Evolutionary conservation across 1,139 yeast genomes (phyloP), one percentile per base, ranked within the genome.

Genomic region (Yamadazyma pseudoaaseri): DNA sequence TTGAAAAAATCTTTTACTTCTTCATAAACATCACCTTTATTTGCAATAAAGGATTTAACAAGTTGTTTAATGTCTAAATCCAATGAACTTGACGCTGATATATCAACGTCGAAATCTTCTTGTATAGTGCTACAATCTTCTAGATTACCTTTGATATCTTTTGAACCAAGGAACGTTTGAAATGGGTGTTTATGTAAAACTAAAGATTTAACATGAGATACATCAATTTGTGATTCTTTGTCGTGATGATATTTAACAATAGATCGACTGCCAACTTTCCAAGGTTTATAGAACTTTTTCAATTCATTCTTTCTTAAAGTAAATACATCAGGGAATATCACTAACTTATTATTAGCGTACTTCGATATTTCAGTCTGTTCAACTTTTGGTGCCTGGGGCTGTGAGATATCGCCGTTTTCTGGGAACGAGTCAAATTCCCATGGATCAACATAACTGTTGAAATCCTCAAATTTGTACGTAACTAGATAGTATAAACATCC

Each of bases 1-100:
- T 40, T 34, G 36, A 56, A 54, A 31, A 45, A 52, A 1, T 43
- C 43, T 20, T 35, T 27, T 5, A 54, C 34, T 33, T 57, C 62
- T 28, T 42, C 29, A 33, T 37, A 47, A 34, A 49, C 42, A 8
- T 27, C 21, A n/a, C 39, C 29, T 2, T 37, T 25, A 2, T 29
- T 35, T 26, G 36, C 37, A 8, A 30, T 26, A 18, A 54, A 45
- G 9, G 26, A 27, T 13, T 33, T 22, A 5, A 49, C 27, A 11
- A 51, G 37, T 8, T 33, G 26, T 13, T 39, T 42, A n/a, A 51
- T 27, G 26, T 47, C 44, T 13, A 32, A 34, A 30, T 41, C 44
- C 37, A 42, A 24, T 9, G 41, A 35, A 8, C 17, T 27, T 27
- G 24, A 36, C 18, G 30, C 26, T 8, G 47, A 30, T 8, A 49